phyloP scores from a whole-genome alignment of 2,329 filamentous ascomycete species.

The Lasiodiplodia hormozganensis region DNA sequence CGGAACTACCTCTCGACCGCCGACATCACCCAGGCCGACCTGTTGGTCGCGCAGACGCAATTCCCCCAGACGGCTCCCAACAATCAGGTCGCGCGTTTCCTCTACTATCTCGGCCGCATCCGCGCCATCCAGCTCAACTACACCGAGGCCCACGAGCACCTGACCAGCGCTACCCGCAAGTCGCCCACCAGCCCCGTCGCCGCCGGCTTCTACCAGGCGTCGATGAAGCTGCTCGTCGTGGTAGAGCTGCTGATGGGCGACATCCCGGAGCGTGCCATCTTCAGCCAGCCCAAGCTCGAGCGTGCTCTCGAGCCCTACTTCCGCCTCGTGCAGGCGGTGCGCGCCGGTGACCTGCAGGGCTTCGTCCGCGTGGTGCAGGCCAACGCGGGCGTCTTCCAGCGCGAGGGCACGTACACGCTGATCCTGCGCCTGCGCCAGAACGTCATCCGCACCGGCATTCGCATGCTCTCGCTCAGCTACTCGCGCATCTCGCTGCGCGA shows the following conservation, averaged over 20 bases:
- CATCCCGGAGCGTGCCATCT: constrained; percentile 92
- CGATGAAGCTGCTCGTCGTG: constrained; percentile 94
- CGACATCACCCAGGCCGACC: constrained; percentile 94
- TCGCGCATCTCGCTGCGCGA: constrained; percentile 96
- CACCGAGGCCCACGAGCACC: constrained; percentile 93
- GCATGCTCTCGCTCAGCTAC: constrained; percentile 98
- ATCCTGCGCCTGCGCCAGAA: constrained; percentile 96
- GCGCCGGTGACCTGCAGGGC: constrained; percentile 92
- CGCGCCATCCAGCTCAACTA: constrained; percentile 95
- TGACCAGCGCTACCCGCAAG: constrained; percentile 92
- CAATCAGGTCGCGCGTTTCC: constrained; percentile 96
- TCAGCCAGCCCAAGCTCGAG: constrained; percentile 88
- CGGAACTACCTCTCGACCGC: constrained; percentile 96
- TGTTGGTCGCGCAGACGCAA: constrained; percentile 92
- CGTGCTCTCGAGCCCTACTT: constrained; percentile 91
- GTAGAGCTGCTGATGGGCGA: constrained; percentile 98
- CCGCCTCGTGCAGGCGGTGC: constrained; percentile 90
- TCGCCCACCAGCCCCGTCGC: constrained; percentile 89
- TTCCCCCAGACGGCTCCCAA: constrained; percentile 95
- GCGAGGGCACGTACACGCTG: constrained; percentile 93
- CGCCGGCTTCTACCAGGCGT: constrained; percentile 92
- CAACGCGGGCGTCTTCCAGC: constrained; percentile 84
- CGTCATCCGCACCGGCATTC: constrained; percentile 98
- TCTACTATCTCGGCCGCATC: constrained; percentile 97
- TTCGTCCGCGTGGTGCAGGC: constrained; percentile 87